Percentiles rank a stretch among this genome's conserved stretches.
Conservation (phyloP, 2,329 filamentous ascomycete genomes). For the Arthrobotrys iridis region DNA sequence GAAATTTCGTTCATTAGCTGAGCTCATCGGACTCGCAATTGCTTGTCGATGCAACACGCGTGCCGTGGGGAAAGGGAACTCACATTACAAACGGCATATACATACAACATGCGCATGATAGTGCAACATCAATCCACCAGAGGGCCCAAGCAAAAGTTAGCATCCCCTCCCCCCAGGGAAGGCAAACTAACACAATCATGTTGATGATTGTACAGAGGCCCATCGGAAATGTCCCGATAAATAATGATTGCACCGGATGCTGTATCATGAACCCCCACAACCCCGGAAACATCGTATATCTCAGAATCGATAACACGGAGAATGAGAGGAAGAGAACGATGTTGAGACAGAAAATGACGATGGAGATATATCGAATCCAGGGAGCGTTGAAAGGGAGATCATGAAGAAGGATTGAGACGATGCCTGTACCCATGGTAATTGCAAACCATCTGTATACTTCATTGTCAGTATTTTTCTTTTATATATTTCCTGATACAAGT, state of each 20-base stretch:
- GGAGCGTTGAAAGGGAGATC: conserved; percentile 70
- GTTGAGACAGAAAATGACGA: conserved; percentile 72
- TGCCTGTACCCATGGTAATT: conserved; percentile 74
- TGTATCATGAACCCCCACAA: conserved; percentile 74
- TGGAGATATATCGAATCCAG: conserved; percentile 70
- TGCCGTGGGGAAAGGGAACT: conserved; percentile 51
- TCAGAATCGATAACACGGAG: conserved; percentile 67
- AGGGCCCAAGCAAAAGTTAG: conserved; percentile 68
- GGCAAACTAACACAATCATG: conserved; percentile 71
- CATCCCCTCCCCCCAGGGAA: conserved; percentile 71
- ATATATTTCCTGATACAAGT: background rate
- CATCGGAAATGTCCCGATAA: conserved; percentile 76
- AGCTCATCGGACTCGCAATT: background rate
- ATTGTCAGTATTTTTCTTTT: background rate
- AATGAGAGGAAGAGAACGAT: conserved; percentile 69
- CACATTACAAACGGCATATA: conserved; percentile 70
- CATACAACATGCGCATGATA: conserved; percentile 68
- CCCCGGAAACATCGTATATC: conserved; percentile 73
- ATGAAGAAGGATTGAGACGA: conserved; percentile 72
- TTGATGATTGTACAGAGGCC: conserved; percentile 74
- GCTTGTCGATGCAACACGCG: conserved; percentile 21
- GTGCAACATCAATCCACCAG: conserved; percentile 69
- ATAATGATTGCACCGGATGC: conserved; percentile 74
- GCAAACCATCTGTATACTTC: conserved; percentile 66
- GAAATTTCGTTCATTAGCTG: background rate